Evolutionary conservation across 768 basidiomycete genomes (phyloP).

Genomic region (Pleurotus djamor): DNA sequence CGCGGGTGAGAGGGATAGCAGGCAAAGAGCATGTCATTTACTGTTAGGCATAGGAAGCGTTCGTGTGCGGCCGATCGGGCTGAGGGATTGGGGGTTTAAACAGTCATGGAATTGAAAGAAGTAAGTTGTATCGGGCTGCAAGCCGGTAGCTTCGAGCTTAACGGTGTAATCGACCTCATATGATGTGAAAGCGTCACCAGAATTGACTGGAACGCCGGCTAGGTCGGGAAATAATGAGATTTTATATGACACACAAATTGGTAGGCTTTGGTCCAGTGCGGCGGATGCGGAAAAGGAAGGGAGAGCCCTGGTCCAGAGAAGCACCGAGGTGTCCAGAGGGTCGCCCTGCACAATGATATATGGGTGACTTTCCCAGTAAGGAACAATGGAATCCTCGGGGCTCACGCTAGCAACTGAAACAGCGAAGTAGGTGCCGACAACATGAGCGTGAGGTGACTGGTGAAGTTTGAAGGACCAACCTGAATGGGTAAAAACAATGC

Average conservation of each 20-base stretch:
- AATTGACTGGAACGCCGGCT: conserved; percentile 30
- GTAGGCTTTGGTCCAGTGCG: conserved; percentile 45
- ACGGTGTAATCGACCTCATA: conserved; percentile 61
- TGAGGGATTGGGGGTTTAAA: conserved; percentile 37
- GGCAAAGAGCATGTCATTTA: conserved; percentile 19
- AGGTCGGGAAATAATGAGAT: conserved; percentile 34
- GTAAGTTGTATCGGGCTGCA: conserved; percentile 51
- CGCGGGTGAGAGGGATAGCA: background rate
- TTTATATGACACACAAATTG: conserved; percentile 47
- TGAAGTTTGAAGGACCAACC: conserved; percentile 20
- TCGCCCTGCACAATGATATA: conserved; percentile 36
- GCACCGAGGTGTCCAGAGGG: conserved; percentile 49
- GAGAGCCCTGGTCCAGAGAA: conserved; percentile 57
- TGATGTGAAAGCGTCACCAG: conserved; percentile 50
- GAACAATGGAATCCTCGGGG: background rate
- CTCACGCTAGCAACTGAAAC: conserved; percentile 45
- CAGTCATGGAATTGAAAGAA: conserved; percentile 57
- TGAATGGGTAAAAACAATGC: conserved; percentile 46
- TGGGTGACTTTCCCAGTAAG: too few species aligned
- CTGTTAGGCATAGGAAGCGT: conserved; percentile 47
- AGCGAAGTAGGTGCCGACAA: background rate
- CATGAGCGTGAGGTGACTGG: too few species aligned
- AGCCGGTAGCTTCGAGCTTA: conserved; percentile 53
- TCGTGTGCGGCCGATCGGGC: conserved; percentile 48
- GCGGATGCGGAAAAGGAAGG: conserved; percentile 26